Evolutionary conservation across 2,329 filamentous ascomycete species (phyloP).

Genomic region (Ceratocystis eucalypticola): DNA sequence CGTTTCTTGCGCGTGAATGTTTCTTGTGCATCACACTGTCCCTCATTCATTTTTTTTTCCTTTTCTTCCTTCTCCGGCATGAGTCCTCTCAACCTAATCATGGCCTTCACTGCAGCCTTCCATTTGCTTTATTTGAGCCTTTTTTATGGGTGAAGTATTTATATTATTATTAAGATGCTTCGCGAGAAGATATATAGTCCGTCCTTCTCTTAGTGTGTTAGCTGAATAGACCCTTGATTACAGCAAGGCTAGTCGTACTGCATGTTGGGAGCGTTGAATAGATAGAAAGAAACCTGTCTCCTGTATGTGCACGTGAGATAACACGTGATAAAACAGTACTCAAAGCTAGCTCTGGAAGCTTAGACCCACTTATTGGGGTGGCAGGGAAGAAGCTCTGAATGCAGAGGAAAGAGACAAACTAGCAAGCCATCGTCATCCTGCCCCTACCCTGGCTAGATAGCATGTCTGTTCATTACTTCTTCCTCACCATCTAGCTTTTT

Average conservation of each 20-base stretch:
- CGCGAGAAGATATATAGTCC: neutral
- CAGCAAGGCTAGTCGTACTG: neutral
- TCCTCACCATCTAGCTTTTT: too few species aligned
- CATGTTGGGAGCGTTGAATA: neutral
- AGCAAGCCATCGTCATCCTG: neutral
- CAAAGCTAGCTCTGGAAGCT: conserved; percentile 6
- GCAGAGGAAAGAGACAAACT: neutral
- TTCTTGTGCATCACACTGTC: too few species aligned
- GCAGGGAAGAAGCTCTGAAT: conserved; percentile 5
- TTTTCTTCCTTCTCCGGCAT: too few species aligned
- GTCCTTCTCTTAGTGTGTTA: neutral
- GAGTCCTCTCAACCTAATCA: too few species aligned
- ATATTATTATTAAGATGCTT: neutral
- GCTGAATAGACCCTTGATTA: neutral
- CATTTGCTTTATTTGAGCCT: neutral
- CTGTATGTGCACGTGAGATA: neutral
- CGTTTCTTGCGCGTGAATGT: too few species aligned
- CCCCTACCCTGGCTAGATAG: neutral
- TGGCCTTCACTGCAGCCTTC: too few species aligned
- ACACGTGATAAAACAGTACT: neutral
- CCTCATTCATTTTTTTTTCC: too few species aligned
- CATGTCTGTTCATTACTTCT: neutral
- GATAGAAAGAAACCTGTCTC: too few species aligned
- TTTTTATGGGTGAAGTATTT: neutral
- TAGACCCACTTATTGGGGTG: conserved; percentile 16